Percentiles rank a stretch among this genome's conserved stretches.
Conservation (phyloP, 2,329 filamentous ascomycete genomes). For the Ascochyta rabiei region DNA sequence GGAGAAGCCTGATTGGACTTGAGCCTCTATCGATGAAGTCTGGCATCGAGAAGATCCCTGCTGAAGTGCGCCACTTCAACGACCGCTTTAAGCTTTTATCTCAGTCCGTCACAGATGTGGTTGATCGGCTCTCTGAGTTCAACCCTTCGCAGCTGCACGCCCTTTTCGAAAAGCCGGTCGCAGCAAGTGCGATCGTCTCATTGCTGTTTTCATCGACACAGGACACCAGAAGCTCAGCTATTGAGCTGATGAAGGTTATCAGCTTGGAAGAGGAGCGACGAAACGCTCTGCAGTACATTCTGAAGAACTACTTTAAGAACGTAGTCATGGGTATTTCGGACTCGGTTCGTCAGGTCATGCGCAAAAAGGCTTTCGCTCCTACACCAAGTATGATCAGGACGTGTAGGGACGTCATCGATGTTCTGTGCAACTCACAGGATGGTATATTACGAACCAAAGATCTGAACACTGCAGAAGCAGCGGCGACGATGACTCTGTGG, state of each 20-base stretch:
- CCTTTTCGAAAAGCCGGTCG: constrained; percentile 70
- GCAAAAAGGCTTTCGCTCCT: constrained; percentile 64
- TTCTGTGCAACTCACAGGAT: constrained; percentile 67
- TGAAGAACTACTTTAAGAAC: constrained; percentile 62
- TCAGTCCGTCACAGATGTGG: constrained; percentile 70
- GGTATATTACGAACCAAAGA: constrained; percentile 65
- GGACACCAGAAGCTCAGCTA: constrained; percentile 77
- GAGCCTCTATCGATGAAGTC: constrained; percentile 67
- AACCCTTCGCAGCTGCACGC: constrained; percentile 69
- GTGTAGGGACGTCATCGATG: constrained; percentile 66
- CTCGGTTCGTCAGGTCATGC: constrained; percentile 61
- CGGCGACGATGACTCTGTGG: constrained; percentile 80
- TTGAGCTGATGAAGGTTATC: constrained; percentile 82
- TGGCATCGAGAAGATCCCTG: constrained; percentile 49
- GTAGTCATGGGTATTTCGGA: constrained; percentile 63
- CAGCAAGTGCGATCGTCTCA: constrained; percentile 76
- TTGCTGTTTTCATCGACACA: constrained; percentile 82
- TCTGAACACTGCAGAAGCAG: constrained; percentile 66
- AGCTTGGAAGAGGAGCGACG: constrained; percentile 70
- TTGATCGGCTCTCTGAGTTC: constrained; percentile 82
- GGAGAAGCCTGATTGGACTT: constrained; percentile 72
- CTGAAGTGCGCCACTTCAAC: constrained; percentile 77
- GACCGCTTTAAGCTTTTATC: constrained; percentile 67
- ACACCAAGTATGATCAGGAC: constrained; percentile 66
- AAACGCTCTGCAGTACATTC: constrained; percentile 66